Percentiles rank a stretch among this genome's conserved stretches.
These are phyloP conservation scores for Nakaseomyces bracarensis DNA, from an alignment of 1,139 yeast species.

Conservation along the genomic window DNA sequence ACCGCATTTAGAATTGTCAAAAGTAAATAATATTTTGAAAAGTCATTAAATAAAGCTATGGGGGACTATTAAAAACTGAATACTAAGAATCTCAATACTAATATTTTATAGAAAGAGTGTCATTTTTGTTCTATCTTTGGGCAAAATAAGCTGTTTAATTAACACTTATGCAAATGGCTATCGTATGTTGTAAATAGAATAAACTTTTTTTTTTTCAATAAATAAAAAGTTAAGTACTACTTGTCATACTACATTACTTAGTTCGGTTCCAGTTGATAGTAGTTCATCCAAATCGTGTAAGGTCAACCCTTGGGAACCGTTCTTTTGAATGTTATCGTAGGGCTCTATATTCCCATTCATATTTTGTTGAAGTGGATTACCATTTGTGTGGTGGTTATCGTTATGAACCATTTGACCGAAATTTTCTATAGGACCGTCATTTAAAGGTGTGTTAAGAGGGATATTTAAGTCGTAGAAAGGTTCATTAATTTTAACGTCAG, in stretches of 20 bases:
- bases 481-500: not conserved
- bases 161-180: no score
- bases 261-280: not conserved
- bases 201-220: no score
- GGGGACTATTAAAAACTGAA: no score
- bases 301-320: not conserved
- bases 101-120: no score
- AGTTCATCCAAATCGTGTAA: slow-evolving; percentile 2
- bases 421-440: not conserved
- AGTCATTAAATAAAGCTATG: no score
- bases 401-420: not conserved
- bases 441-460: no score
- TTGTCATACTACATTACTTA: not conserved
- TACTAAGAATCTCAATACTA: no score
- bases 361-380: not conserved
- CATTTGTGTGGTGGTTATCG: not conserved
- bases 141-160: no score
- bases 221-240: no score
- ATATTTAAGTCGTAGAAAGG: not conserved
- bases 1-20: not conserved
- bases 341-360: not conserved
- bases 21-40: not conserved
- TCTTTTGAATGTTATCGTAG: not conserved
- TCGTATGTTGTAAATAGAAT: no score
- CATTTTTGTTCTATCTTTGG: no score